Evolutionary conservation across 1,284 basidiomycete genomes (phyloP).

Genomic region (Ceratobasidium papillatum): DNA sequence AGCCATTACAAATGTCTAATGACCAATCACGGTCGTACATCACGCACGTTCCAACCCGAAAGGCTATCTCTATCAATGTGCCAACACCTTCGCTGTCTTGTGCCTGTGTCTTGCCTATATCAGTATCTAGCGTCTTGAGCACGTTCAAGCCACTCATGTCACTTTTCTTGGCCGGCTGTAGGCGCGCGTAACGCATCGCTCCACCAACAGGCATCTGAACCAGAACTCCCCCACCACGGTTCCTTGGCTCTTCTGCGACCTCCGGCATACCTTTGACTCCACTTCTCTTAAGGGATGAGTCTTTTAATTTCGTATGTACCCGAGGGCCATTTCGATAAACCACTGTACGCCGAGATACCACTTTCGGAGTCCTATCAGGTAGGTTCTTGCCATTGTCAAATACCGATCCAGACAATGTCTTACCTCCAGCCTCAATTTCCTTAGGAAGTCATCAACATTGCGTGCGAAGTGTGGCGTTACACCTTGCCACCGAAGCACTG

Average conservation of each 20-base stretch:
- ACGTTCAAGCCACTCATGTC: not conserved
- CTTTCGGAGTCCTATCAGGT: slow-evolving; percentile 24
- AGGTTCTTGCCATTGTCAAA: not conserved
- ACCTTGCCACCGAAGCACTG: slow-evolving; percentile 2
- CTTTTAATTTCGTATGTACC: slow-evolving; percentile 25
- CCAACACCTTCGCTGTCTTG: not conserved
- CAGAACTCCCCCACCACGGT: not conserved
- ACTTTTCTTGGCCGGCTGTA: not conserved
- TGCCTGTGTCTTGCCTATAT: not conserved
- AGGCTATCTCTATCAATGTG: not conserved
- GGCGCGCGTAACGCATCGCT: not conserved
- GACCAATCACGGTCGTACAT: slow-evolving; percentile 5
- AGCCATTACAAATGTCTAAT: not conserved
- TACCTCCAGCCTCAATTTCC: not conserved
- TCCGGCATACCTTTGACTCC: not conserved
- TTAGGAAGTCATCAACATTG: slow-evolving; percentile 22
- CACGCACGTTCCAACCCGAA: slow-evolving; percentile 7
- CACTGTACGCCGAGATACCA: not conserved
- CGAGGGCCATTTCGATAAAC: not conserved
- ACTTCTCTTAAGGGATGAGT: slow-evolving; percentile 6
- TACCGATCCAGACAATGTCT: not conserved
- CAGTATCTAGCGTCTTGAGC: not conserved
- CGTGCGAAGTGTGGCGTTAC: slow-evolving; percentile 20
- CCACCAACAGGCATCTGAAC: not conserved
- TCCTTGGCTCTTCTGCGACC: not conserved